These are phyloP conservation scores for Populus nigra DNA, from an alignment of 345 rosid genomes.

Conservation along the genomic window DNA sequence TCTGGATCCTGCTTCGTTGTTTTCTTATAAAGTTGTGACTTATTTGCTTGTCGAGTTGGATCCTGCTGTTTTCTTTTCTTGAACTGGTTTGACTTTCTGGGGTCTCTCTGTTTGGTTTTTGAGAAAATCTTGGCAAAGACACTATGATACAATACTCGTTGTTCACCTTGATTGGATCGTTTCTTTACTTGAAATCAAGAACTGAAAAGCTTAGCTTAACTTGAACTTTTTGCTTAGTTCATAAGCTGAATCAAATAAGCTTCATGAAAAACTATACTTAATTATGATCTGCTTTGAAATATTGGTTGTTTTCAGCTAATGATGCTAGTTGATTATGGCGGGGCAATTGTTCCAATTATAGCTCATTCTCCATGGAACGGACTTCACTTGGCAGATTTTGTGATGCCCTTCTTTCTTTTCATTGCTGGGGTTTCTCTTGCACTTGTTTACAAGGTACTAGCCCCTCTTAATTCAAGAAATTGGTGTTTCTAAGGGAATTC, in stretches of 20 bases:
- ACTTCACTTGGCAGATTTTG: constrained; percentile 46
- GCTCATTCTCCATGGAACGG: constrained; percentile 53
- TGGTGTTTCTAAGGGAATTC: neutral
- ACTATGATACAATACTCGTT: neutral
- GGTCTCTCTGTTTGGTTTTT: constrained; percentile 9
- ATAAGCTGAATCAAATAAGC: too few species aligned
- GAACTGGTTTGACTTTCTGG: neutral
- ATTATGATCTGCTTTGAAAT: neutral
- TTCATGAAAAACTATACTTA: neutral
- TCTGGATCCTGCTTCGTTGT: neutral
- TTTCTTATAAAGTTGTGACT: neutral
- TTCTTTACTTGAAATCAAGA: too few species aligned
- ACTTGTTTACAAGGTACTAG: constrained; percentile 41
- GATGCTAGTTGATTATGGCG: constrained; percentile 49
- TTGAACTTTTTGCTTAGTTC: neutral
- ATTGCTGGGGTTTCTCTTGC: constrained; percentile 48
- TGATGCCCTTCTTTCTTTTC: constrained; percentile 50
- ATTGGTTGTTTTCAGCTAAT: constrained; percentile 23
- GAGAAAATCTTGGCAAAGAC: neutral
- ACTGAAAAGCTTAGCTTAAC: neutral
- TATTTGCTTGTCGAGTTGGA: neutral
- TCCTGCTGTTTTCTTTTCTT: neutral
- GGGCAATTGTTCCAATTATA: constrained; percentile 35
- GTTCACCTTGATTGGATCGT: neutral
- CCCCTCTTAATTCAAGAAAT: neutral